These are phyloP conservation scores for Trichoderma cornu-damae DNA, from an alignment of 2,329 filamentous ascomycete species.

Conservation along the genomic window DNA sequence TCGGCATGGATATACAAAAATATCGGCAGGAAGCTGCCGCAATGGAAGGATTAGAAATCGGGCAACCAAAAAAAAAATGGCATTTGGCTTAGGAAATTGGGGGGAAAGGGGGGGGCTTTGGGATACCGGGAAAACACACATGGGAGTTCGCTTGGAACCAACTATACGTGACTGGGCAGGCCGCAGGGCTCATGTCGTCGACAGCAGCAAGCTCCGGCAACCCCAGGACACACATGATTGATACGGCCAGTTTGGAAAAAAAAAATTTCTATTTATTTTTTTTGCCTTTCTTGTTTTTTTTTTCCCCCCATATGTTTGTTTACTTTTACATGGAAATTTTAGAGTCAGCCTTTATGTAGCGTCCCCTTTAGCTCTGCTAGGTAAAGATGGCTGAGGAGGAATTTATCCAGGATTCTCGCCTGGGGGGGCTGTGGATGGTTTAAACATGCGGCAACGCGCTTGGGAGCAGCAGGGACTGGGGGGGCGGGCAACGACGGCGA, in stretches of 20 bases:
- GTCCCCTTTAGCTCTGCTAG: too few relatives aligned
- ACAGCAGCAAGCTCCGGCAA: not conserved
- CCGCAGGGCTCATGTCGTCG: constrained; percentile 18
- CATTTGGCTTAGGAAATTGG: not conserved
- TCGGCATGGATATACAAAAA: not conserved
- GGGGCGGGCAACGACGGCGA: too few relatives aligned
- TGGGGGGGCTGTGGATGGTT: too few relatives aligned
- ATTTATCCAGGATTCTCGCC: too few relatives aligned
- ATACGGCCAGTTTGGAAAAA: not conserved
- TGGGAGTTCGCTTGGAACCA: constrained; percentile 8
- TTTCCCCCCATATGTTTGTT: too few relatives aligned
- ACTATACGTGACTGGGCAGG: constrained; percentile 15
- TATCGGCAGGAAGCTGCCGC: not conserved
- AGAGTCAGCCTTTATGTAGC: not conserved
- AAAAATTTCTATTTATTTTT: not conserved
- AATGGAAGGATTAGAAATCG: not conserved
- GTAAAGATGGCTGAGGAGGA: too few relatives aligned
- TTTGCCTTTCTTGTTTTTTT: too few relatives aligned
- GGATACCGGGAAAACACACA: not conserved
- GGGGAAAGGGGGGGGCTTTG: too few relatives aligned
- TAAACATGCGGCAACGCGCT: too few relatives aligned
- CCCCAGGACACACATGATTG: constrained; percentile 9
- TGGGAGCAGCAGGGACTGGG: too few relatives aligned
- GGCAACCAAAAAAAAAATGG: constrained; percentile 6
- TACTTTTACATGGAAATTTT: constrained; percentile 6